phyloP scores from a whole-genome alignment of 1,139 yeast genomes.

The Pichia sp. region DNA sequence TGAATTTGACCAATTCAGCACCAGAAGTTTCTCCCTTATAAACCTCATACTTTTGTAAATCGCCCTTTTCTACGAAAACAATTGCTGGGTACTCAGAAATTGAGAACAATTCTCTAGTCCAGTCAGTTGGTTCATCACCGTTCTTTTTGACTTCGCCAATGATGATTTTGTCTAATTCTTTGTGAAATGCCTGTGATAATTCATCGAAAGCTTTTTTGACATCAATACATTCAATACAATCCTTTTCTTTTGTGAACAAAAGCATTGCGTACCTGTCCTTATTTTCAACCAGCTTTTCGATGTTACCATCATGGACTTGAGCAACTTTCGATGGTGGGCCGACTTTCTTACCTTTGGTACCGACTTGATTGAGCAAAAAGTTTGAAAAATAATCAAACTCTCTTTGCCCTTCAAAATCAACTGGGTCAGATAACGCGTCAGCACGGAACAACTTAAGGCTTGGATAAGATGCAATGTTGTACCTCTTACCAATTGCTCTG shows the following conservation, averaged over 20 bases:
- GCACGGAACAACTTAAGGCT: slow-evolving; percentile 57
- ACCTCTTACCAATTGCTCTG: slow-evolving; percentile 50
- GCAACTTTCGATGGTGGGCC: slow-evolving; percentile 27
- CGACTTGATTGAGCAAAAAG: slow-evolving; percentile 37
- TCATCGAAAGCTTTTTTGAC: slow-evolving; percentile 14
- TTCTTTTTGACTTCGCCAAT: slow-evolving; percentile 49
- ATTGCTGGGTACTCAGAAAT: slow-evolving; percentile 53
- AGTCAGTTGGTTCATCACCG: slow-evolving; percentile 43
- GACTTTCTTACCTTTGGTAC: slow-evolving; percentile 18
- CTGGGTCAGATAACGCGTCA: slow-evolving; percentile 40
- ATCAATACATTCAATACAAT: slow-evolving; percentile 18
- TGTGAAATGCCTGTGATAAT: slow-evolving; percentile 22
- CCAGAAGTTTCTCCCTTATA: slow-evolving; percentile 44
- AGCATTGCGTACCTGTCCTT: slow-evolving; percentile 35
- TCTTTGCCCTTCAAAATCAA: slow-evolving; percentile 47
- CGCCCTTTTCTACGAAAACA: slow-evolving; percentile 44
- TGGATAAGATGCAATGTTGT: slow-evolving; percentile 61
- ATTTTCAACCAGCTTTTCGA: slow-evolving; percentile 34
- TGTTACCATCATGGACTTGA: slow-evolving; percentile 36
- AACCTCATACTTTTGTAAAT: slow-evolving; percentile 38
- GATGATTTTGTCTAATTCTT: slow-evolving; percentile 20
- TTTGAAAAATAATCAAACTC: slow-evolving; percentile 45
- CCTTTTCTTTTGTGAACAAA: slow-evolving; percentile 38
- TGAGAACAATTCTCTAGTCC: slow-evolving; percentile 41
- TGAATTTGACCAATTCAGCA: slow-evolving; percentile 42